Evolutionary conservation across 31 red algal genomes (phyloP).

Genomic region (Endocladia muricata): DNA sequence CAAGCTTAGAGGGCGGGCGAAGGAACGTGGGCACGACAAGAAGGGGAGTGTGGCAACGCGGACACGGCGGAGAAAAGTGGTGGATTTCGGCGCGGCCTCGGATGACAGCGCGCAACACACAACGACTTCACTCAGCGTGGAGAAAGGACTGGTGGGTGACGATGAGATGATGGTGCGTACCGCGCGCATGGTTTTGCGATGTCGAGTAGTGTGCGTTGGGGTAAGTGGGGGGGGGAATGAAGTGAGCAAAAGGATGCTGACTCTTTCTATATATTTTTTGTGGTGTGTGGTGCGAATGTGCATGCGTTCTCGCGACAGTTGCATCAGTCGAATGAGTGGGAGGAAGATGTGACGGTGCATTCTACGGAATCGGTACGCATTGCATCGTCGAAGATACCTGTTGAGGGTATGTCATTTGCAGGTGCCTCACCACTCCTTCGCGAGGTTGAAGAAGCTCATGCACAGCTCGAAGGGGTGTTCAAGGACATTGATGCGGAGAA

Average conservation of each 20-base stretch:
- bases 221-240: neutral
- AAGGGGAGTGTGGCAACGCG: neutral
- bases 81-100: neutral
- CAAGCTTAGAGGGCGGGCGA: slow-evolving; percentile 19
- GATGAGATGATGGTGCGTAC: neutral
- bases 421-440: slow-evolving; percentile 61
- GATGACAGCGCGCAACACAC: neutral
- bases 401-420: neutral
- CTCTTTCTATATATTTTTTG: neutral
- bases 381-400: neutral
- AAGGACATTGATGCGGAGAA: slow-evolving; percentile 21
- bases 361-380: neutral
- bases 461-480: slow-evolving; percentile 53
- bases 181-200: neutral
- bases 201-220: neutral
- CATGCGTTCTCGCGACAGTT: too few relatives aligned
- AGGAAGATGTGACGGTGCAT: neutral
- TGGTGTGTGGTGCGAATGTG: neutral
- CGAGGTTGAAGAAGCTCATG: slow-evolving; percentile 64
- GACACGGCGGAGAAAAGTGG: neutral
- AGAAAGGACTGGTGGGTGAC: neutral
- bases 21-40: slow-evolving; percentile 7
- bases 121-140: too few relatives aligned
- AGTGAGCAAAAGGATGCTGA: neutral
- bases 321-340: slow-evolving; percentile 1